phyloP scores from a whole-genome alignment of 129 eudicot genomes.

The Oenanthe sinensis region DNA sequence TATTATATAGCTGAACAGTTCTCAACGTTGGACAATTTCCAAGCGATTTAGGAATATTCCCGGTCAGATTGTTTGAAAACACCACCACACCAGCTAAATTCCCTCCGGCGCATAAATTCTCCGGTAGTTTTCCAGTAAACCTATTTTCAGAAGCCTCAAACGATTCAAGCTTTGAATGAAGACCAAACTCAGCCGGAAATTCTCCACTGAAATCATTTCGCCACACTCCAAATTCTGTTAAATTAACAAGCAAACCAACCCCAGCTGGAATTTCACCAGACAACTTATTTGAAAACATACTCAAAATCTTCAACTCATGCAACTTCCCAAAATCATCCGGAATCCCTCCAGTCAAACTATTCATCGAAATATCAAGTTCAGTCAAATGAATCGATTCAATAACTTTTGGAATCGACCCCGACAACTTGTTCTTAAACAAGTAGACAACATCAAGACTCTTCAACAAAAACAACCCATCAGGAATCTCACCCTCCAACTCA shows the following conservation, averaged over 20 bases:
- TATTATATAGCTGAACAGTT: slow-evolving; percentile 45
- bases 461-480: slow-evolving; percentile 53
- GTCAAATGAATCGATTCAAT: slow-evolving; percentile 44
- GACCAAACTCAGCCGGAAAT: slow-evolving; percentile 60
- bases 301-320: slow-evolving; percentile 34
- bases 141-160: slow-evolving; percentile 67
- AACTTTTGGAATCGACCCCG: slow-evolving; percentile 46
- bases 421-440: slow-evolving; percentile 43
- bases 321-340: slow-evolving; percentile 55
- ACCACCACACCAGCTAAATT: slow-evolving; percentile 49
- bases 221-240: slow-evolving; percentile 35
- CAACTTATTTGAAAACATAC: slow-evolving; percentile 43
- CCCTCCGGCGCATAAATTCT: slow-evolving; percentile 51
- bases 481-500: slow-evolving; percentile 50
- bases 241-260: slow-evolving; percentile 33
- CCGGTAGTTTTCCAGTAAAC: slow-evolving; percentile 69
- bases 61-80: slow-evolving; percentile 54
- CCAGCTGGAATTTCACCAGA: slow-evolving; percentile 48
- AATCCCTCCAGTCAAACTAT: slow-evolving; percentile 47
- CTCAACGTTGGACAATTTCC: slow-evolving; percentile 37
- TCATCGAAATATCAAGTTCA: slow-evolving; percentile 52
- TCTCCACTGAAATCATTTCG: slow-evolving; percentile 47
- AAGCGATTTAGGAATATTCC: slow-evolving; percentile 65
- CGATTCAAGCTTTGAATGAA: slow-evolving; percentile 55
- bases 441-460: slow-evolving; percentile 42